Evolutionary conservation across 1,284 basidiomycete genomes (phyloP).

Genomic region (Irpex lacteus): DNA sequence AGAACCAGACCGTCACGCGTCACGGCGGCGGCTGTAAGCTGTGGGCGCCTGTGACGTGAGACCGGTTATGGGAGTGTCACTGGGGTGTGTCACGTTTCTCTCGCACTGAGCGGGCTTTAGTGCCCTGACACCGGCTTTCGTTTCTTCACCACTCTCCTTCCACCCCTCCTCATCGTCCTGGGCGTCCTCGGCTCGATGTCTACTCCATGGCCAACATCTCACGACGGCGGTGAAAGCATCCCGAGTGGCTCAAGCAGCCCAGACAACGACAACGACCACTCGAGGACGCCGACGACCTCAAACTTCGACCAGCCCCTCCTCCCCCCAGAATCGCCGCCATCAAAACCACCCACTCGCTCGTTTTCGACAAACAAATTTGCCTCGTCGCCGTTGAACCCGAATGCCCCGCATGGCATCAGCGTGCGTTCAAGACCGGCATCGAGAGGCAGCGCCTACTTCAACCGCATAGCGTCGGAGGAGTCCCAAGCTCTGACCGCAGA

Average conservation of each 20-base stretch:
- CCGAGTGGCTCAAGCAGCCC: constrained; percentile 22
- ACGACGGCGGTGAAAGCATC: constrained; percentile 16
- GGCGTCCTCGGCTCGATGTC: constrained; percentile 22
- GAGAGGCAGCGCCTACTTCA: constrained; percentile 34
- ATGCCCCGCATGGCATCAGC: constrained; percentile 22
- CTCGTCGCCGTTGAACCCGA: constrained; percentile 50
- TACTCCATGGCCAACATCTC: constrained; percentile 22
- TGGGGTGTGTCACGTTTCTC: not conserved
- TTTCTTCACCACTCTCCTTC: constrained; percentile 8
- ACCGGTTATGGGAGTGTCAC: not conserved
- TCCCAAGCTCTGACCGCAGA: constrained; percentile 36
- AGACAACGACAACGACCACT: constrained; percentile 16
- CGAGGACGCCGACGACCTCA: constrained; percentile 26
- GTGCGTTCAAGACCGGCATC: constrained; percentile 29
- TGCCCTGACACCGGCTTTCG: constrained; percentile 1
- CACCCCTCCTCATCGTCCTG: constrained; percentile 14
- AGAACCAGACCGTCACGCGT: not conserved
- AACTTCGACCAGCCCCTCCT: constrained; percentile 29
- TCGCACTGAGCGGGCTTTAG: not conserved
- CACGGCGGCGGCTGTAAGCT: not conserved
- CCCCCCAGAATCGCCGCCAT: constrained; percentile 21
- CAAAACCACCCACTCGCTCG: constrained; percentile 30
- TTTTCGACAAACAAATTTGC: constrained; percentile 32
- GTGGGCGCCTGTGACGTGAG: not conserved
- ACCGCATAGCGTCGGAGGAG: constrained; percentile 47